Conservation (phyloP, 129 eudicot genomes). For the Rutidosis leptorrhynchoides region DNA sequence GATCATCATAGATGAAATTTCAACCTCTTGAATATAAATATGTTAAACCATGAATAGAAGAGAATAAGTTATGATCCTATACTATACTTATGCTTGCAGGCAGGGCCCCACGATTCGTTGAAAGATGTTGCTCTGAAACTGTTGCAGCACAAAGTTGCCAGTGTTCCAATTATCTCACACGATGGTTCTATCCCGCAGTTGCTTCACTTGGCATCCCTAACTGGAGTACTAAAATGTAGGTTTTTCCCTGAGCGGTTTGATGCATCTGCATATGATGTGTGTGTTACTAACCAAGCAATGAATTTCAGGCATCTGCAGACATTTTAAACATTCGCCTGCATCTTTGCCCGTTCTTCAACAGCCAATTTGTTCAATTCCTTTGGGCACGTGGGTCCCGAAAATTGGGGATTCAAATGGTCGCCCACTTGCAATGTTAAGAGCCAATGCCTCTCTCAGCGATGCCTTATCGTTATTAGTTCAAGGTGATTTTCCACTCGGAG, state of each 20-base stretch:
- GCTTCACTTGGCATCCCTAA: conserved; percentile 69
- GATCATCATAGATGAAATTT: not conserved
- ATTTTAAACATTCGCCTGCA: conserved; percentile 65
- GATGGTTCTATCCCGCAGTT: conserved; percentile 73
- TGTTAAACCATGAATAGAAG: not conserved
- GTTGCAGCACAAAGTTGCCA: conserved; percentile 61
- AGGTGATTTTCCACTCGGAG: conserved; percentile 37
- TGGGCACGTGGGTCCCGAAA: conserved; percentile 92
- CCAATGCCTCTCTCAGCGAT: conserved; percentile 70
- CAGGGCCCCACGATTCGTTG: conserved; percentile 67
- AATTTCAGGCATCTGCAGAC: conserved; percentile 73
- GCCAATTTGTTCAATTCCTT: conserved; percentile 71
- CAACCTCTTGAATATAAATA: not conserved
- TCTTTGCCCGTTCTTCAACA: conserved; percentile 80
- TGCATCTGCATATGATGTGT: not conserved
- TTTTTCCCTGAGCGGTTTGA: not conserved
- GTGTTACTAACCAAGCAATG: conserved; percentile 25
- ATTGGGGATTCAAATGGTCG: conserved; percentile 61
- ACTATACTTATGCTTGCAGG: conserved; percentile 45
- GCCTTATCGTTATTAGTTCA: conserved; percentile 64
- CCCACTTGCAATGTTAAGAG: conserved; percentile 73
- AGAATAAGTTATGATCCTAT: not conserved
- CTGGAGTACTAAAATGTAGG: conserved; percentile 72
- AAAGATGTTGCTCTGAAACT: conserved; percentile 71
- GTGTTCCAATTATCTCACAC: conserved; percentile 65